phyloP scores from a whole-genome alignment of 805 yeast species.

The Saccharomycopsis sp. region DNA sequence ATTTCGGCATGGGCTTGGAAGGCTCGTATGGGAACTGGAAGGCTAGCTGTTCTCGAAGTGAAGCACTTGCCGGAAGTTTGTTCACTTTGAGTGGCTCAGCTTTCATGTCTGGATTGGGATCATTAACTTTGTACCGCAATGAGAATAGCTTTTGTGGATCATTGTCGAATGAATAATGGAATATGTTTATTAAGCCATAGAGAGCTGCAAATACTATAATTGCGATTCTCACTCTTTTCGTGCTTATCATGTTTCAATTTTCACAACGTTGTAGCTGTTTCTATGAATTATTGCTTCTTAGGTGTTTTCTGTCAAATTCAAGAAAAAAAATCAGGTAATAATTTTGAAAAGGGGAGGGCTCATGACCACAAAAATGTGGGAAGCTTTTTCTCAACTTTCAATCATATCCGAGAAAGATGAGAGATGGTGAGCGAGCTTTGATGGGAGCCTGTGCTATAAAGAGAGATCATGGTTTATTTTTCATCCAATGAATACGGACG shows the following conservation, averaged over 20 bases:
- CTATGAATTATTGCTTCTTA: not conserved
- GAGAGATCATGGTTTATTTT: too few species aligned
- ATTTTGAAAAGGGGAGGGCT: too few species aligned
- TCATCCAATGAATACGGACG: too few species aligned
- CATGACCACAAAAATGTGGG: too few species aligned
- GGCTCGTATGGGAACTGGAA: slow-evolving; percentile 71
- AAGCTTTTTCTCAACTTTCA: too few species aligned
- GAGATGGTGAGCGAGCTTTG: too few species aligned
- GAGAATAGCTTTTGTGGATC: not conserved
- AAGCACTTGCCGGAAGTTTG: not conserved
- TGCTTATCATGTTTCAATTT: too few species aligned
- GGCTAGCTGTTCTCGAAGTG: slow-evolving; percentile 50
- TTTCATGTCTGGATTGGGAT: slow-evolving; percentile 1
- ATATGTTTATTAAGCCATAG: not conserved
- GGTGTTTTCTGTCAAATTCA: too few species aligned
- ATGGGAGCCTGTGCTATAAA: too few species aligned
- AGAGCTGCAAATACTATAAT: not conserved
- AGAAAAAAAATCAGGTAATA: too few species aligned
- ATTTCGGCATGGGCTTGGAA: slow-evolving; percentile 55
- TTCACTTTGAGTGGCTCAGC: not conserved
- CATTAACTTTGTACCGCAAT: slow-evolving; percentile 9
- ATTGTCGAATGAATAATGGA: not conserved
- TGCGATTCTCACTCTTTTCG: slow-evolving; percentile 1
- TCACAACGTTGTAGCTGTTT: too few species aligned
- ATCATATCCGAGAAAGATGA: too few species aligned